These are phyloP conservation scores for Hyaloperonospora brassicae DNA, from an alignment of 352 stramenopile species.

Conservation along the genomic window DNA sequence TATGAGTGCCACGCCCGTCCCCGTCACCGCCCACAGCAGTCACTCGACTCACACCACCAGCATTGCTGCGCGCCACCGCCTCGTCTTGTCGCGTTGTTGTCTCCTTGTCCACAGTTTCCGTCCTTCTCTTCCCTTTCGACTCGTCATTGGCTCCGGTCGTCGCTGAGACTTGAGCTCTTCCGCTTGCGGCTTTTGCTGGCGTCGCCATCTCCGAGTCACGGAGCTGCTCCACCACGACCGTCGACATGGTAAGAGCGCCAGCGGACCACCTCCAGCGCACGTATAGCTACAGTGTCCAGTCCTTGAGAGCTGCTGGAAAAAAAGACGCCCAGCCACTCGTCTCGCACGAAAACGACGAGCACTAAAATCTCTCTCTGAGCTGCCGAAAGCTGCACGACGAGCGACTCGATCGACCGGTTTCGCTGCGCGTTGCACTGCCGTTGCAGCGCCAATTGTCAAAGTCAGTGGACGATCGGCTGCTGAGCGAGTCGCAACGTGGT, in stretches of 20 bases:
- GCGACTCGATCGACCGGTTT: background rate
- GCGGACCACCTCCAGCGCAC: background rate
- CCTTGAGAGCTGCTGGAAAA: background rate
- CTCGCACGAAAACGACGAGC: background rate
- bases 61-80: constrained; percentile 1
- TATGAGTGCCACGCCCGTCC: constrained; percentile 7
- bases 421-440: background rate
- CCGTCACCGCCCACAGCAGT: constrained; percentile 4
- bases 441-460: background rate
- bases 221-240: constrained; percentile 23
- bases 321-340: background rate
- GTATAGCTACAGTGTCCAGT: background rate
- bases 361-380: background rate
- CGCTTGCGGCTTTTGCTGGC: constrained; percentile 6
- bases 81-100: constrained; percentile 6
- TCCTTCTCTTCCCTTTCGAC: background rate
- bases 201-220: constrained; percentile 25
- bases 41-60: constrained; percentile 13
- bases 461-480: background rate
- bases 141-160: constrained; percentile 16
- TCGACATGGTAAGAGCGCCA: constrained; percentile 18
- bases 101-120: constrained; percentile 19
- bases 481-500: background rate
- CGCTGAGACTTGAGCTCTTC: constrained; percentile 7
- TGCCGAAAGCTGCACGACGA: background rate